Conservation (phyloP, 2,329 filamentous ascomycete species). For the Fusarium pseudoanthophilum region DNA sequence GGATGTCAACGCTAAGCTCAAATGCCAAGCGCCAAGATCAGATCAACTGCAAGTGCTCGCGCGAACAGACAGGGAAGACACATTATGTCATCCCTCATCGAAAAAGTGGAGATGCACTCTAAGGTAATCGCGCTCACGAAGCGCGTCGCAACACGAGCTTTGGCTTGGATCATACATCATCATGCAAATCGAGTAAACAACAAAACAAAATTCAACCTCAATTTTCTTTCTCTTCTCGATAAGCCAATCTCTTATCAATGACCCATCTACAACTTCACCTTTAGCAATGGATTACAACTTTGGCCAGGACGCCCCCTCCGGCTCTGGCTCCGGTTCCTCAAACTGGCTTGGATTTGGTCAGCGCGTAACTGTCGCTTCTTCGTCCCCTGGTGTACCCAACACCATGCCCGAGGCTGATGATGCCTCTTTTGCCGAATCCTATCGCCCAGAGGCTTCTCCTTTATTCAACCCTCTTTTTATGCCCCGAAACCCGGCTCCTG, state of each 20-base stretch:
- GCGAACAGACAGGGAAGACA: background rate
- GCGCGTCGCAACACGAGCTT: constrained; percentile 12
- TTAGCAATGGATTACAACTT: constrained; percentile 37
- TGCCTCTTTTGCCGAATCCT: constrained; percentile 42
- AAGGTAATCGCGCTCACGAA: constrained; percentile 3
- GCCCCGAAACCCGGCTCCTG: constrained; percentile 11
- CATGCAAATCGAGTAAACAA: constrained; percentile 20
- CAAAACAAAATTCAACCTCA: constrained; percentile 18
- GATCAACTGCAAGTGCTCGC: constrained; percentile 25
- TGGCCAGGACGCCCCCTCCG: constrained; percentile 20
- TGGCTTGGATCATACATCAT: constrained; percentile 6
- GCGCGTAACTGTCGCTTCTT: constrained; percentile 26
- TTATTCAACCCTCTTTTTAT: constrained; percentile 37
- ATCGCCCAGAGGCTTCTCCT: constrained; percentile 38
- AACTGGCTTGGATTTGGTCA: constrained; percentile 36
- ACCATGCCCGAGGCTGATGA: constrained; percentile 29
- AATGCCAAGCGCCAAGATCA: constrained; percentile 21
- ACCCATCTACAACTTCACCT: background rate
- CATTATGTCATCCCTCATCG: constrained; percentile 12
- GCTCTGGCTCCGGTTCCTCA: constrained; percentile 27
- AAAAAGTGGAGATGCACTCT: background rate
- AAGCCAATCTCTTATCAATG: background rate
- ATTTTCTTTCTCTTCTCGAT: background rate
- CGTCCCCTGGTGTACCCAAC: constrained; percentile 31
- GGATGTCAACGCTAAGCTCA: constrained; percentile 16